Evolutionary conservation across 208 protist species (phyloP).

Genomic region (Trypanosoma brucei): DNA sequence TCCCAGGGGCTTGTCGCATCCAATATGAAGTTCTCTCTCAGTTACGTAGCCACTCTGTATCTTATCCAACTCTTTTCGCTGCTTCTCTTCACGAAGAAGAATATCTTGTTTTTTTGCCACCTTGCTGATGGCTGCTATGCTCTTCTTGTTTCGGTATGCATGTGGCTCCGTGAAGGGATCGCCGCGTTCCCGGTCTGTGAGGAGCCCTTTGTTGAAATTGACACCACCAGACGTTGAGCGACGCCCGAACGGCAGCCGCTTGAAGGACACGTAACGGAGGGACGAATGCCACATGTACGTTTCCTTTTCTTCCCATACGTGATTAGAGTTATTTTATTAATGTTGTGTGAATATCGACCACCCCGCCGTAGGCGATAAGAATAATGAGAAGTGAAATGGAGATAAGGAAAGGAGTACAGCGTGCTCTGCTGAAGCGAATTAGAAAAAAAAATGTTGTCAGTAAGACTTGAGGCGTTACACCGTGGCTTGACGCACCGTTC

Average conservation of each 20-base stretch:
- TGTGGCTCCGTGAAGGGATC: slow-evolving; percentile 71
- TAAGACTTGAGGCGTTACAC: too few relatives aligned
- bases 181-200: slow-evolving; percentile 45
- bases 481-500: too few relatives aligned
- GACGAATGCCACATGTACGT: slow-evolving; percentile 3
- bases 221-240: slow-evolving; percentile 36
- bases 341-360: not conserved
- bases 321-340: not conserved
- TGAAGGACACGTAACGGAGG: slow-evolving; percentile 9
- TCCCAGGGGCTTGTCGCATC: slow-evolving; percentile 24
- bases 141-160: slow-evolving; percentile 66
- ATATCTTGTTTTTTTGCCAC: slow-evolving; percentile 31
- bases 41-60: slow-evolving; percentile 32
- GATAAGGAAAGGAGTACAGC: too few relatives aligned
- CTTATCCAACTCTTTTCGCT: slow-evolving; percentile 25
- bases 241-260: slow-evolving; percentile 20
- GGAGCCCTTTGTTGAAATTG: slow-evolving; percentile 51
- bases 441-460: too few relatives aligned
- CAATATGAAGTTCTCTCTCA: slow-evolving; percentile 37
- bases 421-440: too few relatives aligned
- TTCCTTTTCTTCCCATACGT: slow-evolving; percentile 6
- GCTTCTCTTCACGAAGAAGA: slow-evolving; percentile 38
- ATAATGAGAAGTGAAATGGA: too few relatives aligned
- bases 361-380: too few relatives aligned
- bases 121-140: slow-evolving; percentile 55